Evolutionary conservation across 2,329 filamentous ascomycete genomes (phyloP).

Genomic region (Paraphoma sp.): DNA sequence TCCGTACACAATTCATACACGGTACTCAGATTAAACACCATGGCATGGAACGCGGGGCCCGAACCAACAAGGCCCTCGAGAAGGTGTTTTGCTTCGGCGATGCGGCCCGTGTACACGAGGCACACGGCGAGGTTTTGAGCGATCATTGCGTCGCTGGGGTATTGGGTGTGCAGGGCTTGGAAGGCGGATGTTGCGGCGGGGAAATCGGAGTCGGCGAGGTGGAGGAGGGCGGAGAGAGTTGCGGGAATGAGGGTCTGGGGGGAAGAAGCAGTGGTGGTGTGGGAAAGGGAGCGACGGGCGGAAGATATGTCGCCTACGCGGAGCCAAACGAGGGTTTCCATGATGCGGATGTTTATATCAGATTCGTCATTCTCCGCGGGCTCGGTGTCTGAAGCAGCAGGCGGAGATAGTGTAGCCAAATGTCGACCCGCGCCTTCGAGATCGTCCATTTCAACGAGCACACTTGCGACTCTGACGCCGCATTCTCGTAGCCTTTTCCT

Average conservation of each 20-base stretch:
- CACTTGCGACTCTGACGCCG: constrained; percentile 68
- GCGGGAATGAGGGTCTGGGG: constrained; percentile 39
- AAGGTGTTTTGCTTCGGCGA: constrained; percentile 67
- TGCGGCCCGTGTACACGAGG: constrained; percentile 78
- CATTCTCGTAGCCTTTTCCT: constrained; percentile 74
- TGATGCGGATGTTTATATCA: constrained; percentile 43
- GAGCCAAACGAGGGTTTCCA: constrained; percentile 72
- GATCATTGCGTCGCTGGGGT: constrained; percentile 69
- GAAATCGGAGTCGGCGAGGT: constrained; percentile 81
- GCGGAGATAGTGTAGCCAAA: constrained; percentile 63
- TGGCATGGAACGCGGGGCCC: constrained; percentile 70
- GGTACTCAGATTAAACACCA: constrained; percentile 89
- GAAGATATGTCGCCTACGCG: constrained; percentile 77
- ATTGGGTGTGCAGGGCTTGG: constrained; percentile 58
- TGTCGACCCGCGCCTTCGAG: constrained; percentile 79
- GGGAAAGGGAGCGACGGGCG: constrained; percentile 64
- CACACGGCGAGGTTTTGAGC: constrained; percentile 85
- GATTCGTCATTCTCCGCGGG: constrained; percentile 39
- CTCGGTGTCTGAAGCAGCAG: constrained; percentile 33
- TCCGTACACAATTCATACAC: constrained; percentile 93
- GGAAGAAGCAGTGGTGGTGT: constrained; percentile 16
- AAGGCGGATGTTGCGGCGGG: constrained; percentile 68
- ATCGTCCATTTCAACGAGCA: constrained; percentile 86
- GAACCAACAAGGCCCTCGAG: constrained; percentile 71
- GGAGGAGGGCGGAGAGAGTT: constrained; percentile 71